Base-by-base conservation (phyloP, 2,329 filamentous ascomycete genomes). In the Metarhizium rileyi region DNA sequence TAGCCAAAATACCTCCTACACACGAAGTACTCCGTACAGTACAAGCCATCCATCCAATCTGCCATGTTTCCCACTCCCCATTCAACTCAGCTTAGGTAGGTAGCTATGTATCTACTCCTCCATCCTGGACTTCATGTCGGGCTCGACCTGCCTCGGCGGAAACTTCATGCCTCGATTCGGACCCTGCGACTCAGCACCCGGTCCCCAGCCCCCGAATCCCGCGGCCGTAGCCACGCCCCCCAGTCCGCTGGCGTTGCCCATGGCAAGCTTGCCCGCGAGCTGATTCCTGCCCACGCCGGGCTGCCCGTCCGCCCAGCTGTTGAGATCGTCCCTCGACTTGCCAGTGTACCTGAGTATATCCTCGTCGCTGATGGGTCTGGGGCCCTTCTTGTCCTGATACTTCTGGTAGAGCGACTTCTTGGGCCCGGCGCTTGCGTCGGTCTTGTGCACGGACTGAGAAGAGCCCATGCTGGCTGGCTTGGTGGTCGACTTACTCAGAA, bases 331-430 rank as follows among this genome's bases (percentile, higher is more conserved):
- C 36, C 64, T 62, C 27, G 56, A 57, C 54, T 64, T 71, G 56
- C 70, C 69, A 30, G 68, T 70, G 61, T 70, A 69, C 52, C 69
- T 70, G 26, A 60, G 46, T 26, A 72, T 55, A 52, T 70, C 68
- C 10, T 67, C 66, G 50, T 71, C 68, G 53, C 61, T 66, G 43
- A 68, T 61, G 22, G 58, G 55, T 10, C 50, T 47, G 43, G 59
- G 56, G 35, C 56, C 57, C 54, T 67, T 68, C 40, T 60, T 58
- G 43, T 62, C 61, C 46, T 64, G 60, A 50, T 56, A 61, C 49
- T 63, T 59, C 30, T 60, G 56, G 55, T 64, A 68, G 27, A 67
- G 52, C 7, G 61, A 62, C 48, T 59, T 61, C 23, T 66, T 61
- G 35, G 42, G 25, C 20, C 43, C 50, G 33, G 16, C 27, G 18